A percentile compares a stretch with the other conserved stretches of the same genome.
Conservation (phyloP, 2,329 filamentous ascomycete genomes). For the Monascus ruber region DNA sequence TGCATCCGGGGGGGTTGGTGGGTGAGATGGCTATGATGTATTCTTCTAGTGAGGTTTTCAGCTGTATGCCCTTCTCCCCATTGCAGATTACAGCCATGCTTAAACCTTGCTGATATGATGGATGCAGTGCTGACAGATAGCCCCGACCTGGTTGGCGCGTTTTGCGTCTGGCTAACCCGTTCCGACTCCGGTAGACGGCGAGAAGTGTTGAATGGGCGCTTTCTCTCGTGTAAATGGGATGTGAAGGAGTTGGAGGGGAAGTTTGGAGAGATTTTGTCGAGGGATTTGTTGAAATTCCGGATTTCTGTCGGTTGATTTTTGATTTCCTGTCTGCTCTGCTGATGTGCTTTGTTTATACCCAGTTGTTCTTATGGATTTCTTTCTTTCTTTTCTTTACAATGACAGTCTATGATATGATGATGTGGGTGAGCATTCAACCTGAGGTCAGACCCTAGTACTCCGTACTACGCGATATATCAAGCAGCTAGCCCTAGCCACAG, state of each 20-base stretch:
- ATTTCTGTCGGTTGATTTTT: neutral
- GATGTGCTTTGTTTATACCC: no score
- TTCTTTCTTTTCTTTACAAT: no score
- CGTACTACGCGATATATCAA: no score
- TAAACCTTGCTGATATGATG: slow-evolving; percentile 2
- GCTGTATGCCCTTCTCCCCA: neutral
- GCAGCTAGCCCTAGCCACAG: no score
- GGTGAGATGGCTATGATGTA: slow-evolving; percentile 18
- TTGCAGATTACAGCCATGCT: neutral
- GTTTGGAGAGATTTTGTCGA: slow-evolving; percentile 9
- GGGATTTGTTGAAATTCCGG: slow-evolving; percentile 6
- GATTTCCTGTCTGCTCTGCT: no score
- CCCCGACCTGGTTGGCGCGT: slow-evolving; percentile 13
- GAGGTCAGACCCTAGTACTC: no score
- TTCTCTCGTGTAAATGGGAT: slow-evolving; percentile 12
- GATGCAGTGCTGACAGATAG: slow-evolving; percentile 11
- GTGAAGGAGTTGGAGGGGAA: slow-evolving; percentile 6
- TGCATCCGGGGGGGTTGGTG: slow-evolving; percentile 28
- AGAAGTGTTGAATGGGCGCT: slow-evolving; percentile 7
- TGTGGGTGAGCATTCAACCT: no score
- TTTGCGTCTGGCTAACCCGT: slow-evolving; percentile 13
- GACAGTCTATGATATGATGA: no score
- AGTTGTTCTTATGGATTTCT: no score
- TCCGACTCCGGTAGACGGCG: slow-evolving; percentile 2
- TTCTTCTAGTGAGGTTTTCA: neutral